Conservation (phyloP, 2,329 filamentous ascomycete species). For the Passalora sequoiae region DNA sequence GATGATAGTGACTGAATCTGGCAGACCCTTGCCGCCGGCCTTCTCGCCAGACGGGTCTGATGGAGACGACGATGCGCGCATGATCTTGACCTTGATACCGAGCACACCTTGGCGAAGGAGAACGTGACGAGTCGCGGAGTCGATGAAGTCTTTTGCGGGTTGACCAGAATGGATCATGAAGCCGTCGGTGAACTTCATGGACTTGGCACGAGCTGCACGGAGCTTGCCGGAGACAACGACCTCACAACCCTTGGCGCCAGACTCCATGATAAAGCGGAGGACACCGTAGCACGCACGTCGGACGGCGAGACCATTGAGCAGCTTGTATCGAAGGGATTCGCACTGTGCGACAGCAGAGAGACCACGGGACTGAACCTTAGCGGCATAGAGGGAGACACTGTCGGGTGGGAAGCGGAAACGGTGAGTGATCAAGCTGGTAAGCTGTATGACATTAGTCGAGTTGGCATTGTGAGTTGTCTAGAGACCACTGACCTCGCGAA, state of each 20-base stretch:
- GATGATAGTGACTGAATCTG: conserved; percentile 98
- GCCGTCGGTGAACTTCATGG: conserved; percentile 99
- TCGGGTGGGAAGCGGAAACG: conserved; percentile 99
- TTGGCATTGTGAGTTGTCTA: background rate
- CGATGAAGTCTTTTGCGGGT: conserved; percentile 99
- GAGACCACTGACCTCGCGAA: conserved; percentile 61
- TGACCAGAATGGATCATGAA: conserved; percentile 99
- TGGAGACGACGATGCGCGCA: conserved; percentile 71
- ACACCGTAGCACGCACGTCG: conserved; percentile 99
- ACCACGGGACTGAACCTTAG: conserved; percentile 99
- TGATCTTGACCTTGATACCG: conserved; percentile 99
- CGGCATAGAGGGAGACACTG: conserved; percentile 98
- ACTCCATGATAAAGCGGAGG: conserved; percentile 98
- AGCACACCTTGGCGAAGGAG: conserved; percentile 99
- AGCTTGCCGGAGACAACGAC: conserved; percentile 99
- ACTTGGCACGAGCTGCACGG: conserved; percentile 97
- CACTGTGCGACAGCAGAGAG: conserved; percentile 99
- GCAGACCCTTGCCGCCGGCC: conserved; percentile 92
- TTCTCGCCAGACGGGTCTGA: conserved; percentile 95
- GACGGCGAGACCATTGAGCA: conserved; percentile 98
- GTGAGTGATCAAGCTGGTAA: conserved; percentile 99
- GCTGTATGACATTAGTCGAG: conserved; percentile 39
- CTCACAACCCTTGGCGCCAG: conserved; percentile 98
- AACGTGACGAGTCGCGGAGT: conserved; percentile 96
- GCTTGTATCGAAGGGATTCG: conserved; percentile 99